Evolutionary conservation across 2,329 filamentous ascomycete species (phyloP).

Genomic region (Monosporascus sp.): DNA sequence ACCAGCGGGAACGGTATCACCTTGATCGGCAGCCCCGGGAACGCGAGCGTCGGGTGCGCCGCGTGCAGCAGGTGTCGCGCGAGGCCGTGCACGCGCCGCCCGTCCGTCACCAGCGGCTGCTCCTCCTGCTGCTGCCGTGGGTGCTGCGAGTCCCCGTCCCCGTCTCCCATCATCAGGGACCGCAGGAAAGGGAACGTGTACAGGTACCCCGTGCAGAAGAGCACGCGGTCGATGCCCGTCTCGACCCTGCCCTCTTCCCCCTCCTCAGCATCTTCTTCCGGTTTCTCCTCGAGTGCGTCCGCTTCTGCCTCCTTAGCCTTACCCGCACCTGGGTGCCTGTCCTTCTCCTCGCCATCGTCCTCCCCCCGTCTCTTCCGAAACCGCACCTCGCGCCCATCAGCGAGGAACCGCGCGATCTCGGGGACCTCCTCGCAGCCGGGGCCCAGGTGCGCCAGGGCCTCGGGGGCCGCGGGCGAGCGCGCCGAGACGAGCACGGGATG

Average conservation of each 20-base stretch:
- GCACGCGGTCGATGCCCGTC: constrained; percentile 62
- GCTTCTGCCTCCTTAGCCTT: background rate
- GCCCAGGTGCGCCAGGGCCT: constrained; percentile 34
- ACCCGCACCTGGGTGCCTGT: background rate
- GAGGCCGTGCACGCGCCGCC: constrained; percentile 63
- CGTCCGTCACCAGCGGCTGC: constrained; percentile 58
- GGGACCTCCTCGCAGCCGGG: constrained; percentile 45
- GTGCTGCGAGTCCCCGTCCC: constrained; percentile 2
- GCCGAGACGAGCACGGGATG: constrained; percentile 61
- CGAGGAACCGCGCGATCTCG: constrained; percentile 52
- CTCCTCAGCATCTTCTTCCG: constrained; percentile 1
- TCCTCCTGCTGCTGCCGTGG: constrained; percentile 2
- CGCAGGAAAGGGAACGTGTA: constrained; percentile 73
- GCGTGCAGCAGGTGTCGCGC: constrained; percentile 79
- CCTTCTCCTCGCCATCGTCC: background rate
- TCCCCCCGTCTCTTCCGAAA: constrained; percentile 35
- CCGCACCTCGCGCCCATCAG: constrained; percentile 51
- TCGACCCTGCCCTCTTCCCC: constrained; percentile 56
- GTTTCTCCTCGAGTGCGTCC: background rate
- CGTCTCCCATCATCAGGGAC: constrained; percentile 19
- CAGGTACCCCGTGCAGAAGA: constrained; percentile 89
- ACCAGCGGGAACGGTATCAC: constrained; percentile 83
- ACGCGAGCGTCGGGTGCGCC: constrained; percentile 69
- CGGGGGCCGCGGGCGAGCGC: constrained; percentile 42
- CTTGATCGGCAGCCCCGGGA: constrained; percentile 70